These are phyloP conservation scores for Trametes cinnabarina DNA, from an alignment of 768 basidiomycete genomes.

Conservation along the genomic window DNA sequence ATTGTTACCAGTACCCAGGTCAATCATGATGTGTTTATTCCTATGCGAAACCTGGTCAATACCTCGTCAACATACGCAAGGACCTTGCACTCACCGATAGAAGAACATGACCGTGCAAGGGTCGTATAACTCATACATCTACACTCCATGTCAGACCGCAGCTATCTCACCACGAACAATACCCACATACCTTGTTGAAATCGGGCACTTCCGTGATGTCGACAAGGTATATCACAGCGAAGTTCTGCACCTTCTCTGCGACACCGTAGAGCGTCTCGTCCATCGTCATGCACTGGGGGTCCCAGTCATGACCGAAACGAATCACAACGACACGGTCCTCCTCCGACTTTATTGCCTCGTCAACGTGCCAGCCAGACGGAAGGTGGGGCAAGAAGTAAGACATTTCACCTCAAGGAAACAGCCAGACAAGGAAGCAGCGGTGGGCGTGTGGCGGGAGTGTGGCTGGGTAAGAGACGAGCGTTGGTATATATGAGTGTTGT, in stretches of 20 bases:
- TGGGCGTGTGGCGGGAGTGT: neutral
- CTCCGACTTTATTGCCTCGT: slow-evolving; percentile 97
- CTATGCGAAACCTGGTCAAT: slow-evolving; percentile 39
- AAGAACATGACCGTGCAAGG: slow-evolving; percentile 98
- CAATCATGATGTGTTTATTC: slow-evolving; percentile 99
- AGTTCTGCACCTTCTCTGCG: slow-evolving; percentile 97
- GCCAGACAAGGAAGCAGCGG: neutral
- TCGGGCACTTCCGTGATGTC: slow-evolving; percentile 98
- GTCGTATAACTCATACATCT: slow-evolving; percentile 99
- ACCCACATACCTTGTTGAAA: slow-evolving; percentile 83
- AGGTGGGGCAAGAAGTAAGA: slow-evolving; percentile 89
- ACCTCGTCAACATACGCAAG: neutral
- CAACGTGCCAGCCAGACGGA: slow-evolving; percentile 96
- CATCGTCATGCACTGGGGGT: slow-evolving; percentile 97
- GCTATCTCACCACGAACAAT: neutral
- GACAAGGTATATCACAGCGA: slow-evolving; percentile 92
- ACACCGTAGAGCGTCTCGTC: slow-evolving; percentile 93
- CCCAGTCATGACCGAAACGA: slow-evolving; percentile 93
- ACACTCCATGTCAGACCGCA: neutral
- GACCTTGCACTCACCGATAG: slow-evolving; percentile 62
- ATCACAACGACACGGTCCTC: slow-evolving; percentile 94
- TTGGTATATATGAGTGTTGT: slow-evolving; percentile 10
- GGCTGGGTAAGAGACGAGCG: neutral
- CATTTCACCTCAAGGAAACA: slow-evolving; percentile 43
- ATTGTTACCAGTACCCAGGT: slow-evolving; percentile 98